Evolutionary conservation across 768 basidiomycete genomes (phyloP), one percentile per base, ranked within the genome.

Genomic region (Fomitopsis pulvina): DNA sequence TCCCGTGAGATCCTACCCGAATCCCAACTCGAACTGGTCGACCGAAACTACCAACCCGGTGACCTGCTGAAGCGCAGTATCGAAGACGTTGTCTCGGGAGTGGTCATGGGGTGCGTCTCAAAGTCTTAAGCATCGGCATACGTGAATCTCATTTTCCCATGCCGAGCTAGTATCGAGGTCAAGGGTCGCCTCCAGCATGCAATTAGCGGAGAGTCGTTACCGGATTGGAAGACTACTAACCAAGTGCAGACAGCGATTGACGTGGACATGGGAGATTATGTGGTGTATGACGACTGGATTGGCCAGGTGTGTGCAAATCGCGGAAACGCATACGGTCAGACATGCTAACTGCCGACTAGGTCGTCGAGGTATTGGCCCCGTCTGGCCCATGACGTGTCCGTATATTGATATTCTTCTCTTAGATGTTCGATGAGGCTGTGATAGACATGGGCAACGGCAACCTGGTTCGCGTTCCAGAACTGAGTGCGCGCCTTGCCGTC

Each of bases 381-480:
- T 52, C 24, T 42, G 18, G 34, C 10, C 26, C 12, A 32, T 12
- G 53, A 21, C 44, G 18, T 18, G 47, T 29, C 25, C 28, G 51
- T 41, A 54, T 22, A 38, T 38, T 51, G 27, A 54, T 48, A 41
- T 54, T 45, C n/a, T n/a, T 44, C 41, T 16, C 52, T 9, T 55
- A 92, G 92, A 75, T 92, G 48, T 92, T 86, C 56, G 91, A 93
- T 57, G 89, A 92, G 70, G 79, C 83, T 18, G 71, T 85, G 34
- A 75, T 91, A 18, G 80, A 92, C 60, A 70, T 79, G n/a, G 67
- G 77, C n/a, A 72, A 71, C 28, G 79, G 80, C 12, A 71, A 74
- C 47, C 73, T 89, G n/a, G 76, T 89, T 44, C 74, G 81, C 47
- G 67, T 93, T 26, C 85, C 87, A 4, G 90, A 92, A 58, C 70